Percentiles rank a stretch among this genome's conserved stretches.
Evolutionary conservation across 2,329 filamentous ascomycete species (phyloP).

Genomic region (Pestalotiopsis sp.): DNA sequence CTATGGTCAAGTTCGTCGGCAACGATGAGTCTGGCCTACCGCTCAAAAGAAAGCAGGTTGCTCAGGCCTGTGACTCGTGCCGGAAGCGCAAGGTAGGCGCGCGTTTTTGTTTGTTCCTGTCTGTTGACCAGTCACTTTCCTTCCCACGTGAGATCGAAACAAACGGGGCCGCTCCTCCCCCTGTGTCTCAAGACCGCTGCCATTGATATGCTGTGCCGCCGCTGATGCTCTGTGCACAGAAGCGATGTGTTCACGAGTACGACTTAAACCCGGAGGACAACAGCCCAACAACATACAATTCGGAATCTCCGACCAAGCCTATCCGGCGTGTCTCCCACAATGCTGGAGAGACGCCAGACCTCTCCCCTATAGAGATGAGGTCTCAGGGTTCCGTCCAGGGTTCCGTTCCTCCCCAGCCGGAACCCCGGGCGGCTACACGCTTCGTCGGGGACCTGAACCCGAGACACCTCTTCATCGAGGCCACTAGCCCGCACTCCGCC

Average conservation of each 20-base stretch:
- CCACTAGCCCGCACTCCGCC: constrained; percentile 41
- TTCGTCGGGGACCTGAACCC: constrained; percentile 63
- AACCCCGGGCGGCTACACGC: constrained; percentile 37
- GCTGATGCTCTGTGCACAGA: constrained; percentile 7
- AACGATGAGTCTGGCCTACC: constrained; percentile 56
- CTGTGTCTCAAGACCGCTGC: not conserved
- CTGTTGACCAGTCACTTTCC: not conserved
- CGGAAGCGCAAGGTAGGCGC: constrained; percentile 52
- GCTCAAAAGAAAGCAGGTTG: constrained; percentile 61
- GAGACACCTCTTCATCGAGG: constrained; percentile 61
- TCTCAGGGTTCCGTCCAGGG: not conserved
- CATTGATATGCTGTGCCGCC: not conserved
- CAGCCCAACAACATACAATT: not conserved
- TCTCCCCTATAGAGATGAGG: constrained; percentile 1
- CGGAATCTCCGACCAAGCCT: constrained; percentile 5
- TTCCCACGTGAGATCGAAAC: not conserved
- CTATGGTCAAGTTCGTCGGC: constrained; percentile 57
- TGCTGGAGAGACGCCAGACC: not conserved
- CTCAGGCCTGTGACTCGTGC: constrained; percentile 58
- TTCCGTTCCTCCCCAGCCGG: constrained; percentile 16
- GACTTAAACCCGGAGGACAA: not conserved
- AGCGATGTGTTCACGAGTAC: constrained; percentile 16
- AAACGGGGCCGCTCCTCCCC: not conserved
- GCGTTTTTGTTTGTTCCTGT: not conserved
- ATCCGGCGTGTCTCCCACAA: not conserved